These are phyloP conservation scores for Neonothopanus nambi DNA, from an alignment of 1,284 basidiomycete genomes.

Conservation along the genomic window DNA sequence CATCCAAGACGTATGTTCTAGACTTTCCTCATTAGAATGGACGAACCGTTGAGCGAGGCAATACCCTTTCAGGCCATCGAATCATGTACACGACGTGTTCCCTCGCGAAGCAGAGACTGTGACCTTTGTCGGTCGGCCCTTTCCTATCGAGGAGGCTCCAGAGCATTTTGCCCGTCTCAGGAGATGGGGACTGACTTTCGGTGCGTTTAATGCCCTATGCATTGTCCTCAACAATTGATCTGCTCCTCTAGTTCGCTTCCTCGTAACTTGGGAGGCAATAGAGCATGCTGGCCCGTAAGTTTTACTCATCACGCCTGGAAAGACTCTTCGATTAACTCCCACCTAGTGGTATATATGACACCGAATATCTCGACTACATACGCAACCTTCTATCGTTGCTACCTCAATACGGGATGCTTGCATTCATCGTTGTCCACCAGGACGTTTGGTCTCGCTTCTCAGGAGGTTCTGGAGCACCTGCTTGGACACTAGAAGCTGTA, in stretches of 20 bases:
- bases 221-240: neutral
- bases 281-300: slow-evolving; percentile 89
- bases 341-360: slow-evolving; percentile 78
- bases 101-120: slow-evolving; percentile 61
- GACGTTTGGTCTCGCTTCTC: slow-evolving; percentile 96
- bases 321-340: neutral
- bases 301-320: neutral
- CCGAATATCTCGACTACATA: slow-evolving; percentile 83
- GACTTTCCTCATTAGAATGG: neutral
- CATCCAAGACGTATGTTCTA: slow-evolving; percentile 77
- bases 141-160: slow-evolving; percentile 80
- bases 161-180: slow-evolving; percentile 79
- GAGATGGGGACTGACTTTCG: slow-evolving; percentile 85
- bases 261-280: slow-evolving; percentile 95
- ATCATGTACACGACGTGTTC: slow-evolving; percentile 64
- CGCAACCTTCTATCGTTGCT: slow-evolving; percentile 73
- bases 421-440: slow-evolving; percentile 85
- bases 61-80: slow-evolving; percentile 52
- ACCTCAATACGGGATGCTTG: slow-evolving; percentile 77
- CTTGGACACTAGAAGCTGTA: slow-evolving; percentile 84
- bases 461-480: slow-evolving; percentile 90
- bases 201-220: slow-evolving; percentile 44
- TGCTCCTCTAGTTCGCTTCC: slow-evolving; percentile 66
- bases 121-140: slow-evolving; percentile 83
- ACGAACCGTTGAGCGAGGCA: neutral